phyloP scores from a whole-genome alignment of 805 yeast species.

The Candida patagonica region DNA sequence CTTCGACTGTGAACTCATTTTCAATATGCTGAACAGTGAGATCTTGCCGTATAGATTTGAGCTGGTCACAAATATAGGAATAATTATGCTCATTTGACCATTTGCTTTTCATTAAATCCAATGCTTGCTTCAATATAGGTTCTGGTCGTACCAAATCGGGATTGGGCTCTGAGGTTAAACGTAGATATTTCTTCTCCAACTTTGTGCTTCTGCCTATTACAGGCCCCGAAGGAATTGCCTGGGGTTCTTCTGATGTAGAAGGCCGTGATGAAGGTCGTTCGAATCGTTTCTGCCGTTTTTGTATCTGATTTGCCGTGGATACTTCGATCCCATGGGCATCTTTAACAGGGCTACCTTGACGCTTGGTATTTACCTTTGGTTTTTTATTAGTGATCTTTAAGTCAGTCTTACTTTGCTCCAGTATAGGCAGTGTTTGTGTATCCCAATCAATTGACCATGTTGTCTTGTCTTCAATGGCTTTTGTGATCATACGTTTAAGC shows the following conservation, averaged over 20 bases:
- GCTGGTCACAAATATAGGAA: constrained; percentile 75
- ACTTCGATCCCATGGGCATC: neutral
- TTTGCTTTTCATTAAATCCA: constrained; percentile 44
- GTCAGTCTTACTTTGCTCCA: no score
- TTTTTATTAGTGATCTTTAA: constrained; percentile 4
- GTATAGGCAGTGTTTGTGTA: constrained; percentile 39
- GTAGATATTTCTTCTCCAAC: constrained; percentile 68
- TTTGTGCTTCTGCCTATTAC: constrained; percentile 55
- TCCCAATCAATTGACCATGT: constrained; percentile 48
- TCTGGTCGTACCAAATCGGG: constrained; percentile 77
- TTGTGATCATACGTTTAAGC: constrained; percentile 39
- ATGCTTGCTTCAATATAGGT: constrained; percentile 47
- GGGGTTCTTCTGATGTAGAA: no score
- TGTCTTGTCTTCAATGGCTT: constrained; percentile 37
- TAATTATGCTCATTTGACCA: constrained; percentile 49
- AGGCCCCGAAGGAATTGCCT: constrained; percentile 16
- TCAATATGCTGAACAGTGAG: constrained; percentile 83
- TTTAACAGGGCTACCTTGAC: neutral
- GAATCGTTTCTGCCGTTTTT: constrained; percentile 42
- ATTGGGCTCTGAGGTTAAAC: constrained; percentile 87
- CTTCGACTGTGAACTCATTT: constrained; percentile 63
- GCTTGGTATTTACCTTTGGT: constrained; percentile 2
- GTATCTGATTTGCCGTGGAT: constrained; percentile 29
- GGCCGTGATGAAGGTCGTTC: no score
- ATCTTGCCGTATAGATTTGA: constrained; percentile 89